Conservation (phyloP, 2,329 filamentous ascomycete genomes). For the Mariannaea elegans region DNA sequence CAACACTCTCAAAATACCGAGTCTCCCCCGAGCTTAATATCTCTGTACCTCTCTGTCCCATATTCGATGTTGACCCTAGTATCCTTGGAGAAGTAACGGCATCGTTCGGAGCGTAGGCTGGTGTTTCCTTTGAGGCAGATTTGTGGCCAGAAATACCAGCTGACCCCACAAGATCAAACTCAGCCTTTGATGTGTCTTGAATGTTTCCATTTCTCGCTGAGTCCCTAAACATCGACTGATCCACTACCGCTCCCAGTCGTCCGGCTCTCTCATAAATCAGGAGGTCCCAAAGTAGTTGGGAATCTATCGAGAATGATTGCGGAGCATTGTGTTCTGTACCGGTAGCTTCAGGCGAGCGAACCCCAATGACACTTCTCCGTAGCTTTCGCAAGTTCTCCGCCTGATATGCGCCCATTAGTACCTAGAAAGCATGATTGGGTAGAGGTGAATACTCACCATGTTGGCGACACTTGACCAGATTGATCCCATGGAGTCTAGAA, state of each 20-base stretch:
- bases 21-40: background rate
- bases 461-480: slow-evolving; percentile 37
- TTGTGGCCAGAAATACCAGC: slow-evolving; percentile 50
- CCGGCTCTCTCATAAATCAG: slow-evolving; percentile 48
- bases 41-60: background rate
- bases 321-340: background rate
- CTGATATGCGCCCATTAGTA: no score
- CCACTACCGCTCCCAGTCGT: slow-evolving; percentile 27
- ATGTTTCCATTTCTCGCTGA: slow-evolving; percentile 8
- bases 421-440: no score
- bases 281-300: slow-evolving; percentile 47
- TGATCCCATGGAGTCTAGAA: slow-evolving; percentile 34
- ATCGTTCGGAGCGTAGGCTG: slow-evolving; percentile 47
- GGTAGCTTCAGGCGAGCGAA: background rate
- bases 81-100: slow-evolving; percentile 4
- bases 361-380: slow-evolving; percentile 42
- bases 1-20: slow-evolving; percentile 1
- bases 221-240: slow-evolving; percentile 36
- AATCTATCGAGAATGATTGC: slow-evolving; percentile 43
- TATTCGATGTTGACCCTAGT: background rate
- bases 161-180: slow-evolving; percentile 47
- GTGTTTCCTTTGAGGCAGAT: slow-evolving; percentile 42
- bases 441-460: slow-evolving; percentile 33
- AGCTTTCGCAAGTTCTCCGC: slow-evolving; percentile 45
- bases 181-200: slow-evolving; percentile 23